A percentile compares a stretch with the other conserved stretches of the same genome.
These are phyloP conservation scores for Suillus brevipes DNA, from an alignment of 768 basidiomycete species.

Conservation along the genomic window DNA sequence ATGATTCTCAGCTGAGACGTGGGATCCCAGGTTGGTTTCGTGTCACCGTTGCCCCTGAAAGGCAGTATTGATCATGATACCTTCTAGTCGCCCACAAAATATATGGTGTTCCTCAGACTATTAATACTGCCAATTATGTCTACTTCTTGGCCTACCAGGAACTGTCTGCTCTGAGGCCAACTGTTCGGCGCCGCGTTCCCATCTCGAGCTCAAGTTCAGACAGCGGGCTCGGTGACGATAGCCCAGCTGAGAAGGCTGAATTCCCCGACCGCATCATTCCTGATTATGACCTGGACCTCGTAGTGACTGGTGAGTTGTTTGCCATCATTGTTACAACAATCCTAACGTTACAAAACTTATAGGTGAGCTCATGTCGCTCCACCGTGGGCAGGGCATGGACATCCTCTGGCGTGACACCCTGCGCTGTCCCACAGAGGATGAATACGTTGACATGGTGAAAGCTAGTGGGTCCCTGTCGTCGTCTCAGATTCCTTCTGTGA, in stretches of 20 bases:
- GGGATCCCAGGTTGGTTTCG: constrained; percentile 70
- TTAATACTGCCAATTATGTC: constrained; percentile 96
- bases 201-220: constrained; percentile 7
- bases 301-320: constrained; percentile 65
- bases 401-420: constrained; percentile 91
- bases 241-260: constrained; percentile 14
- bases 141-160: constrained; percentile 94
- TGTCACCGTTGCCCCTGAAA: not conserved
- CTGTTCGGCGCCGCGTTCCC: not conserved
- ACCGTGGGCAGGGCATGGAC: constrained; percentile 93
- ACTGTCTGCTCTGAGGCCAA: constrained; percentile 31
- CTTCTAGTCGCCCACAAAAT: constrained; percentile 88
- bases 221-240: constrained; percentile 5
- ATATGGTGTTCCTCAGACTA: constrained; percentile 93
- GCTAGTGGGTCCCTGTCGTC: constrained; percentile 61
- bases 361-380: constrained; percentile 77
- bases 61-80: not conserved
- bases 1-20: constrained; percentile 81
- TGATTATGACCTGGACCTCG: constrained; percentile 55
- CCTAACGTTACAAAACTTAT: not conserved
- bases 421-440: constrained; percentile 89
- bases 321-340: not conserved
- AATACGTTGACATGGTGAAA: constrained; percentile 95
- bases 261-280: constrained; percentile 24
- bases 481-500: not conserved